Percentiles rank a stretch among this genome's conserved stretches.
These are phyloP conservation scores for Starmera dryadoides DNA, from an alignment of 805 yeast species.

Conservation along the genomic window DNA sequence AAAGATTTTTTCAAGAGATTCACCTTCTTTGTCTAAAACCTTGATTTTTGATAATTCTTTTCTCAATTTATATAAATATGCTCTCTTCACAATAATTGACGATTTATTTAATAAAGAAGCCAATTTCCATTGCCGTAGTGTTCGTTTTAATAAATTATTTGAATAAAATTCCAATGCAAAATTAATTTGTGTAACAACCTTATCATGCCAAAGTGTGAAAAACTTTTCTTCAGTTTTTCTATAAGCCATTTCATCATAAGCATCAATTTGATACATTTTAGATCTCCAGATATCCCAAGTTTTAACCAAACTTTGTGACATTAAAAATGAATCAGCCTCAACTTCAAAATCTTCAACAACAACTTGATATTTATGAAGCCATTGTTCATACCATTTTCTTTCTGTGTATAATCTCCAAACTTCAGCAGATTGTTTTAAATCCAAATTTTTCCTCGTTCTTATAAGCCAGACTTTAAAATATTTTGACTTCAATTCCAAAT, in stretches of 20 bases:
- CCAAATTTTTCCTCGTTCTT: conserved; percentile 11
- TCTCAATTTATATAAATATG: conserved; percentile 9
- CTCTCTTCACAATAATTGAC: not conserved
- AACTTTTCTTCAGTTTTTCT: conserved; percentile 7
- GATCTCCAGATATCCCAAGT: conserved; percentile 15
- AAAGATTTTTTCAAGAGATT: conserved; percentile 11
- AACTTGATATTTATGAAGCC: conserved; percentile 7
- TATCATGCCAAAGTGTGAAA: conserved; percentile 11
- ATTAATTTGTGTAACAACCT: not conserved
- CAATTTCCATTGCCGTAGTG: conserved; percentile 10
- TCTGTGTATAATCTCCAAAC: conserved; percentile 12
- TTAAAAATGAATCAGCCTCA: conserved; percentile 13
- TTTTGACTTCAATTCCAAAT: conserved; percentile 1
- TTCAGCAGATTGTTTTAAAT: conserved; percentile 8
- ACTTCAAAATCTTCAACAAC: conserved; percentile 11
- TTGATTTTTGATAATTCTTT: not conserved
- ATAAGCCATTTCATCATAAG: conserved; percentile 8
- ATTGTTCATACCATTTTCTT: conserved; percentile 9
- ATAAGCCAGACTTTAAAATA: conserved; percentile 14
- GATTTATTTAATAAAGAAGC: not conserved
- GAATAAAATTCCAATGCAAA: conserved; percentile 5
- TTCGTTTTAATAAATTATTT: not conserved
- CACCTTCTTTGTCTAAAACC: conserved; percentile 6
- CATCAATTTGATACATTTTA: conserved; percentile 5
- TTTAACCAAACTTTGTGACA: conserved; percentile 8